Conservation (phyloP, 495 filamentous ascomycete genomes). For the Immersiella caudata region DNA sequence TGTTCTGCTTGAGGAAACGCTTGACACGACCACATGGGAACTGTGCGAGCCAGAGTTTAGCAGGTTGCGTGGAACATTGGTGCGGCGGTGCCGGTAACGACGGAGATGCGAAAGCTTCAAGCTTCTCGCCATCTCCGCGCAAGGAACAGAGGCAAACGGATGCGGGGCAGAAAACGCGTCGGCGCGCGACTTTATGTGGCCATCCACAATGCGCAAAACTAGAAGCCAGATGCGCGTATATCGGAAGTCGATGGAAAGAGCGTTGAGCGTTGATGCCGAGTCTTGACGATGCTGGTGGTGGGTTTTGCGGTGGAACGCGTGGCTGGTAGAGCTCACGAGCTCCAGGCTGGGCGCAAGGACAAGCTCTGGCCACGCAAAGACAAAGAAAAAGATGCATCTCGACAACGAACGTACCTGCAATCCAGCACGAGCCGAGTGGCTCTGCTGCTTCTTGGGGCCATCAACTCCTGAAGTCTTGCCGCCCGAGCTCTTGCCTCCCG, state of each 20-base stretch:
- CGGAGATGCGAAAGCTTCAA: background rate
- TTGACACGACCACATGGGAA: conserved; percentile 99
- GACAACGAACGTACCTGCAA: conserved; percentile 78
- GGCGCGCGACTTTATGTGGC: background rate
- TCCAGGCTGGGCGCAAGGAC: conserved; percentile 4
- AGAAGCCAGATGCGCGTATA: background rate
- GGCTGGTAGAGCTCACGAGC: background rate
- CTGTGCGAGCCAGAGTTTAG: conserved; percentile 49
- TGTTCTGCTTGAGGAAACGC: conserved; percentile 99
- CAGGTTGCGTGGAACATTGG: conserved; percentile 37
- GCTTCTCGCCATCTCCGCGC: background rate
- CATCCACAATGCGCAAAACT: background rate
- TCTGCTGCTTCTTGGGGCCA: conserved; percentile 87
- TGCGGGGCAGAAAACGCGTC: conserved; percentile 6
- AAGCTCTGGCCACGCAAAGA: conserved; percentile 1
- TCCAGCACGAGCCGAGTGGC: conserved; percentile 96
- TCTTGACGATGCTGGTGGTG: background rate
- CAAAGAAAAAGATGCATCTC: conserved; percentile 29
- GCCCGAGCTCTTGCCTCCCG: conserved; percentile 82
- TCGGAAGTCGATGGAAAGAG: conserved; percentile 2
- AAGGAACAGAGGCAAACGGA: background rate
- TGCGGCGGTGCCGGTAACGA: background rate
- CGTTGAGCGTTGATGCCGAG: background rate
- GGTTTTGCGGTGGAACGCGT: conserved; percentile 28
- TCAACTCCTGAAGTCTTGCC: conserved; percentile 79